Conservation (phyloP, 2,329 filamentous ascomycete genomes). For the Phialocephala sp. region DNA sequence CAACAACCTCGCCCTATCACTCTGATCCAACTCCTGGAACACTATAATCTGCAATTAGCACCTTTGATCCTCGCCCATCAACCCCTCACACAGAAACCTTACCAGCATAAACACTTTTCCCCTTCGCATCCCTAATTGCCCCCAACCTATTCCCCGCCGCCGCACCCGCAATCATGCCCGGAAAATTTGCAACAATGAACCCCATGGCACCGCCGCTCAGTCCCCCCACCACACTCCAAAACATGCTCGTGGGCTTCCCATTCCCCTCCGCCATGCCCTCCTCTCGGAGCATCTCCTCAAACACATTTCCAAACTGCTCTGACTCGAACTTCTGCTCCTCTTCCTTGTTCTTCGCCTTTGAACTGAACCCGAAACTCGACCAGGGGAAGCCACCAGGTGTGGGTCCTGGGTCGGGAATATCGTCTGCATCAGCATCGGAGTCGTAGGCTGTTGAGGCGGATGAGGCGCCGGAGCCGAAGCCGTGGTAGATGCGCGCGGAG, state of each 20-base stretch:
- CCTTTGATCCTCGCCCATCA: background rate
- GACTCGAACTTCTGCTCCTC: conserved; percentile 67
- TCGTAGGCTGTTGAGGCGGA: conserved; percentile 51
- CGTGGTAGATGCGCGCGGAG: conserved; percentile 66
- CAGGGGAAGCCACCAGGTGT: conserved; percentile 69
- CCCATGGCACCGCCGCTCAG: conserved; percentile 88
- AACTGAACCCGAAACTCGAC: conserved; percentile 67
- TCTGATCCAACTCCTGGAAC: conserved; percentile 78
- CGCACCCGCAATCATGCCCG: conserved; percentile 85
- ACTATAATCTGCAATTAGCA: conserved; percentile 20
- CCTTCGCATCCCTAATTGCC: conserved; percentile 84
- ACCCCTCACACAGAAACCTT: conserved; percentile 53
- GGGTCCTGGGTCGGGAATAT: conserved; percentile 46
- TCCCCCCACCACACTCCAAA: conserved; percentile 88
- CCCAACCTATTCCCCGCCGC: conserved; percentile 94
- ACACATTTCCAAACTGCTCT: conserved; percentile 85
- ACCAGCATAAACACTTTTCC: conserved; percentile 90
- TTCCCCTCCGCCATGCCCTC: conserved; percentile 79
- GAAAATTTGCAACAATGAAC: conserved; percentile 93
- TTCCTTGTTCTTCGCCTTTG: conserved; percentile 49
- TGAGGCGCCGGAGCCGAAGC: conserved; percentile 49
- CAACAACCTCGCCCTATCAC: conserved; percentile 79
- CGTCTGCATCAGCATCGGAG: conserved; percentile 50
- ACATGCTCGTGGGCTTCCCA: conserved; percentile 69
- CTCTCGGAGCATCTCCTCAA: conserved; percentile 90